Percentiles rank a stretch among this genome's conserved stretches.
phyloP scores from a whole-genome alignment of 345 rosid species.

The Heritiera littoralis region DNA sequence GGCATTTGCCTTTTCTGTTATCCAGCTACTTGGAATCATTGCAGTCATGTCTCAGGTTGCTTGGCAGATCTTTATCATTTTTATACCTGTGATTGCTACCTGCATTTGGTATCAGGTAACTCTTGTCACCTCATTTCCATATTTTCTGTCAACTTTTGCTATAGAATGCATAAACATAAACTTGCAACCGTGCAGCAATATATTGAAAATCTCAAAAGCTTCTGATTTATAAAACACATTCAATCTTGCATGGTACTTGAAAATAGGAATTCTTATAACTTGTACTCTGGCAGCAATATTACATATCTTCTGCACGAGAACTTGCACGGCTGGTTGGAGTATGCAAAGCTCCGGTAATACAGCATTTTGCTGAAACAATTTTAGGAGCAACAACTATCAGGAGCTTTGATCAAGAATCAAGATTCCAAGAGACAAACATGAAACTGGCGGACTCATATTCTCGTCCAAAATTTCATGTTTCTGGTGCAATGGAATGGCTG shows the following conservation, averaged over 20 bases:
- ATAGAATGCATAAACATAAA: background rate
- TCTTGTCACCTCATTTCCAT: background rate
- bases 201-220: background rate
- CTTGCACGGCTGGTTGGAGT: conserved; percentile 73
- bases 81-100: conserved; percentile 55
- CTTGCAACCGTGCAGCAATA: background rate
- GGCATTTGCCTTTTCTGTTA: conserved; percentile 42
- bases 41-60: conserved; percentile 64
- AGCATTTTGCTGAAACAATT: conserved; percentile 81
- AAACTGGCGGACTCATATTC: conserved; percentile 62
- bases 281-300: too few species aligned
- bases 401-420: conserved; percentile 69
- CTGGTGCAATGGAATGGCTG: conserved; percentile 86
- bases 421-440: conserved; percentile 60
- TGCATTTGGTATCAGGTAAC: conserved; percentile 61
- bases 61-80: conserved; percentile 61
- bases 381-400: conserved; percentile 79
- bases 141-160: background rate
- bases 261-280: background rate
- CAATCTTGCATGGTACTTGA: background rate
- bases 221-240: background rate
- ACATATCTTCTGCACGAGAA: conserved; percentile 73
- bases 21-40: conserved; percentile 59
- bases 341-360: conserved; percentile 78
- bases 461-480: conserved; percentile 58